A percentile compares a stretch with the other conserved stretches of the same genome.
Evolutionary conservation across 257 asterid genomes (phyloP).

Genomic region (Nicotiana obtusifolia): DNA sequence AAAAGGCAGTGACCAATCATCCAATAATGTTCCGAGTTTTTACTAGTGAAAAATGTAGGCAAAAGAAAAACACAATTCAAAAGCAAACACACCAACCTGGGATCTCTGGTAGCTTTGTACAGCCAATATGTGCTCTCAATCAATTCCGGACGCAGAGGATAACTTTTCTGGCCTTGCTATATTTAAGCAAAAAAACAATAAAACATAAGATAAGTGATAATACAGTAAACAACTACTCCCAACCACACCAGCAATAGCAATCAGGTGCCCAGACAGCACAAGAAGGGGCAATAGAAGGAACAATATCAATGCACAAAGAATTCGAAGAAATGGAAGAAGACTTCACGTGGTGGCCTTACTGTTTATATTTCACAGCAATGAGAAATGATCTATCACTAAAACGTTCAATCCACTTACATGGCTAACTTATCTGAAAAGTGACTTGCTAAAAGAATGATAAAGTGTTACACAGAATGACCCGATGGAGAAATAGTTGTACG

Average conservation of each 20-base stretch:
- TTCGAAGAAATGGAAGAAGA: not conserved
- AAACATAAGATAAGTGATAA: not conserved
- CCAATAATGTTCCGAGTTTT: not conserved
- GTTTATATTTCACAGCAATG: not conserved
- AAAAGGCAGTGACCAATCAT: not conserved
- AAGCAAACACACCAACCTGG: conserved; percentile 50
- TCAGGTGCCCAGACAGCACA: not conserved
- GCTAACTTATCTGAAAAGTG: not conserved
- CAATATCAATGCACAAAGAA: not conserved
- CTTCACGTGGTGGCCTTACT: not conserved
- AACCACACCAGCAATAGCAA: not conserved
- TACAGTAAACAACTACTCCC: conserved; percentile 6
- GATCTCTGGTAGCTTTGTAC: conserved; percentile 92
- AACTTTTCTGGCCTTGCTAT: conserved; percentile 98
- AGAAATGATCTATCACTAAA: not conserved
- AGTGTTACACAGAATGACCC: not conserved
- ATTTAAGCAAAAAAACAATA: conserved; percentile 8
- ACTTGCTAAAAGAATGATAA: not conserved
- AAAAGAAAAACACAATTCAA: not conserved
- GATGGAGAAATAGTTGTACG: not conserved
- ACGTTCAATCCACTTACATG: not conserved
- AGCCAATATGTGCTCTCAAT: conserved; percentile 98
- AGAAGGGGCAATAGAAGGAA: not conserved
- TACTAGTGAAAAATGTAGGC: not conserved
- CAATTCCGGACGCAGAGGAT: conserved; percentile 93